Percentiles rank a stretch among this genome's conserved stretches.
phyloP scores from a whole-genome alignment of 768 basidiomycete genomes.

The Exidia glandulosa region DNA sequence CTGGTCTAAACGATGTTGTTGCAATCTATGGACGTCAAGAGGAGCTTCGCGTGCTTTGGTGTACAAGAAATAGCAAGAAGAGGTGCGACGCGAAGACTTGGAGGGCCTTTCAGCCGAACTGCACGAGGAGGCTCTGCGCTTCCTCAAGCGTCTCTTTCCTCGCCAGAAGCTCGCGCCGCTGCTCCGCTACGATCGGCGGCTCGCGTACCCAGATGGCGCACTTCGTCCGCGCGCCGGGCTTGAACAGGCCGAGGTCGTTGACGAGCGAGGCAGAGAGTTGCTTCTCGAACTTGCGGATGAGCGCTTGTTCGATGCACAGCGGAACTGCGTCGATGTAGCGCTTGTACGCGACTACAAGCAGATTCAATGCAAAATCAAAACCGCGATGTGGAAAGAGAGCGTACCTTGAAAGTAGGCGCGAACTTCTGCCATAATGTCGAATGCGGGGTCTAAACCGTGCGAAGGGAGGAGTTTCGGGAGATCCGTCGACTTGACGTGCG shows the following conservation, averaged over 20 bases:
- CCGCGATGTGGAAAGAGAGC: not conserved
- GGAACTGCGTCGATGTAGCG: constrained; percentile 48
- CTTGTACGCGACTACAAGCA: constrained; percentile 42
- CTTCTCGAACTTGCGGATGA: constrained; percentile 40
- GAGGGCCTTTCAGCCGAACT: too few relatives aligned
- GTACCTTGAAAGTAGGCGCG: constrained; percentile 67
- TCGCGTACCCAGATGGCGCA: not conserved
- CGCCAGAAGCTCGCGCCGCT: not conserved
- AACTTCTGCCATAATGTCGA: constrained; percentile 61
- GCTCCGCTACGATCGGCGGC: not conserved
- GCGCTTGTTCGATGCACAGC: constrained; percentile 42
- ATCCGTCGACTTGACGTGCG: constrained; percentile 27
- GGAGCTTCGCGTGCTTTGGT: too few relatives aligned
- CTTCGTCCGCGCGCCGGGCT: not conserved
- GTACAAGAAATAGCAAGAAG: too few relatives aligned
- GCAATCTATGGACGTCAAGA: too few relatives aligned
- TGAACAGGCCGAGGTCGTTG: constrained; percentile 26
- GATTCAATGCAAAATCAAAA: not conserved
- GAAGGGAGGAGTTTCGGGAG: constrained; percentile 38
- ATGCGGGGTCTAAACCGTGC: constrained; percentile 39
- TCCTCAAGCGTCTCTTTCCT: not conserved
- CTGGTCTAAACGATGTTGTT: too few relatives aligned
- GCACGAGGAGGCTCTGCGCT: not conserved
- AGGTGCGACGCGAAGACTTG: too few relatives aligned
- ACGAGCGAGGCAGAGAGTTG: constrained; percentile 36